phyloP scores from a whole-genome alignment of 2,329 filamentous ascomycete genomes.

The Colletotrichum shisoi region DNA sequence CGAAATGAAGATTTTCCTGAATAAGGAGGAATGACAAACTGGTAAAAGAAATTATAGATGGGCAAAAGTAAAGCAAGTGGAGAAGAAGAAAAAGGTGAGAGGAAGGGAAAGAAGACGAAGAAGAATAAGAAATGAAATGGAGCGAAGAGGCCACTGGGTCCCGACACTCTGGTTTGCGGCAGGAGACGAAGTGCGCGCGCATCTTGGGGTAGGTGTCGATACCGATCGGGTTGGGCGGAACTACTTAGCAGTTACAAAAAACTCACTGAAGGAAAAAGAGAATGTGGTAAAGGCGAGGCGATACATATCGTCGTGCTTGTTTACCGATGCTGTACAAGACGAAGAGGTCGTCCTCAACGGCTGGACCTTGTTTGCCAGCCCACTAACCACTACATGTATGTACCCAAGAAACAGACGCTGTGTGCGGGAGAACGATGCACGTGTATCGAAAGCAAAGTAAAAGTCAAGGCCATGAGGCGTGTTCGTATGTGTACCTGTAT shows the following conservation, averaged over 20 bases:
- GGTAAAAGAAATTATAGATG: too few species aligned
- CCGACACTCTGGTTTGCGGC: constrained; percentile 20
- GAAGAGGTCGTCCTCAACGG: constrained; percentile 11
- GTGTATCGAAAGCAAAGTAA: neutral
- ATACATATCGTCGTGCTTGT: neutral
- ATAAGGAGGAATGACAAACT: neutral
- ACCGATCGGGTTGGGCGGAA: constrained; percentile 10
- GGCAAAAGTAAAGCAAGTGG: too few species aligned
- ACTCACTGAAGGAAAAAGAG: too few species aligned
- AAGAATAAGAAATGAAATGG: constrained; percentile 13
- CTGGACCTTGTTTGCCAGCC: constrained; percentile 17
- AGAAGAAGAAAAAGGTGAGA: neutral
- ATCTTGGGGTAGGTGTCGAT: constrained; percentile 6
- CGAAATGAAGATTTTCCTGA: constrained; percentile 21
- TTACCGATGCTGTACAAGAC: constrained; percentile 4
- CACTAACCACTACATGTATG: too few species aligned
- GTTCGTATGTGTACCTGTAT: neutral
- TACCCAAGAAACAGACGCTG: neutral
- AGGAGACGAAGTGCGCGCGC: constrained; percentile 10
- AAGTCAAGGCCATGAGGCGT: constrained; percentile 1
- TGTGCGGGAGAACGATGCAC: neutral
- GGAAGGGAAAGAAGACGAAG: neutral
- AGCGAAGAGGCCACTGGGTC: neutral
- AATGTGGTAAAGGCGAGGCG: neutral
- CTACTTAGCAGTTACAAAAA: neutral